Evolutionary conservation across 257 asterid species (phyloP), one percentile per base, ranked within the genome.

Genomic region (Ballota nigra): DNA sequence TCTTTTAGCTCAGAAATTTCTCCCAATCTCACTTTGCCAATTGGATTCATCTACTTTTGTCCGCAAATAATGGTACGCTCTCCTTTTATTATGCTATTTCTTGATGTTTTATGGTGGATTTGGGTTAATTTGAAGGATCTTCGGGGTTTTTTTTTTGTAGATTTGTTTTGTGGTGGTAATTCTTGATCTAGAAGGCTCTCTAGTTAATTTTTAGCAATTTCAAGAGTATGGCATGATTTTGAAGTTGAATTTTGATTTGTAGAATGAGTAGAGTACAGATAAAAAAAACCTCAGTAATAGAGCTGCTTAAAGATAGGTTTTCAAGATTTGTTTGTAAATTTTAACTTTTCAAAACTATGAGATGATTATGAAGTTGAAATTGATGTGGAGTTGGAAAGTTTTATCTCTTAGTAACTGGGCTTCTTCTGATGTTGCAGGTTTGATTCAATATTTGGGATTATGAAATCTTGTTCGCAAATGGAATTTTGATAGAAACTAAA

Each of bases 31-130:
- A 59, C 66, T 55, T 36, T 51, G 12, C 38, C 61, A 56, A 55
- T 16, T 71, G 66, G 77, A 45, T 71, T 12, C 67, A 23, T 57
- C 72, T 18, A 23, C 49, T 23, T 56, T 53, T 79, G 79, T 74
- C 71, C 65, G 76, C 76, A 23, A 52, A 61, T 60, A 1, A 16
- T 11, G 18, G 43, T 40, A 31, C 61, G 72, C 68, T 62, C 47
- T 62, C 29, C 33, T 65, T n/a, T 43, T 45, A 18, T 15, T 4
- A 1, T 64, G 23, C 22, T 66, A 34, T 47, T 18, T 20, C 16
- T 9, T 16, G 61, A 26, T 13, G 13, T 60, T 55, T 28, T 7
- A 28, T 59, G 16, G 57, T 60, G 61, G 73, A 47, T n/a, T 43
- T 56, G 8, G 40, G 20, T 19, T 59, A 8, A 19, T 47, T 45